Evolutionary conservation across 2,329 filamentous ascomycete species (phyloP).

Genomic region (Lachnellula hyalina): DNA sequence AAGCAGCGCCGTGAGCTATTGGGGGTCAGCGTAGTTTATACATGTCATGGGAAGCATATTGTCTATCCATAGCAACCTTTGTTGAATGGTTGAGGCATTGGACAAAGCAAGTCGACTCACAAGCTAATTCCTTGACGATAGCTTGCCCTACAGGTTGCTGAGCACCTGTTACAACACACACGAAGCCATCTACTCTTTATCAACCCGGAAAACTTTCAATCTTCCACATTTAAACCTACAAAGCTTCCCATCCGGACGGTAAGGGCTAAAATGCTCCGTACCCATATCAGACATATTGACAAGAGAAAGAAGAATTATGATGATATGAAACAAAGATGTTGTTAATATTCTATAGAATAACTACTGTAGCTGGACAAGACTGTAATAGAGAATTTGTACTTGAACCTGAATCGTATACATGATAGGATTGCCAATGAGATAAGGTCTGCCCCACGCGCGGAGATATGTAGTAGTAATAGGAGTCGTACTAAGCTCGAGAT

Average conservation of each 20-base stretch:
- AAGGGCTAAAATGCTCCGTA: constrained; percentile 28
- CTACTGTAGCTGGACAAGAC: neutral
- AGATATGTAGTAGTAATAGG: neutral
- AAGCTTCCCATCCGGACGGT: constrained; percentile 28
- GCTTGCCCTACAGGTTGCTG: constrained; percentile 55
- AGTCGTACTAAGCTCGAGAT: neutral
- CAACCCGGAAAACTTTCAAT: neutral
- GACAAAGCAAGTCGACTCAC: constrained; percentile 30
- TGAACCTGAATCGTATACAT: neutral
- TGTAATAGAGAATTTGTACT: neutral
- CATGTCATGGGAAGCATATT: neutral
- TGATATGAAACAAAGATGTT: neutral
- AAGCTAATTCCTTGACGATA: constrained; percentile 54
- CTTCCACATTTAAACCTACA: constrained; percentile 10
- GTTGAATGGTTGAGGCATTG: too few species aligned
- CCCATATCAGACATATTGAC: constrained; percentile 9
- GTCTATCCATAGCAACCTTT: neutral
- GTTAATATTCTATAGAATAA: too few species aligned
- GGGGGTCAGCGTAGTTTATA: constrained; percentile 13
- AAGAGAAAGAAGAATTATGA: neutral
- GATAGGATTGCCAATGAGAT: neutral
- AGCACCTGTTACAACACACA: constrained; percentile 59
- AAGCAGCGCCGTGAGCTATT: constrained; percentile 57
- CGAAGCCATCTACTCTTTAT: constrained; percentile 49
- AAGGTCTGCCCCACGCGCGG: neutral